Evolutionary conservation across 2,329 filamentous ascomycete species (phyloP), one percentile per base, ranked within the genome.

Genomic region (Berkeleyomyces rouxiae): DNA sequence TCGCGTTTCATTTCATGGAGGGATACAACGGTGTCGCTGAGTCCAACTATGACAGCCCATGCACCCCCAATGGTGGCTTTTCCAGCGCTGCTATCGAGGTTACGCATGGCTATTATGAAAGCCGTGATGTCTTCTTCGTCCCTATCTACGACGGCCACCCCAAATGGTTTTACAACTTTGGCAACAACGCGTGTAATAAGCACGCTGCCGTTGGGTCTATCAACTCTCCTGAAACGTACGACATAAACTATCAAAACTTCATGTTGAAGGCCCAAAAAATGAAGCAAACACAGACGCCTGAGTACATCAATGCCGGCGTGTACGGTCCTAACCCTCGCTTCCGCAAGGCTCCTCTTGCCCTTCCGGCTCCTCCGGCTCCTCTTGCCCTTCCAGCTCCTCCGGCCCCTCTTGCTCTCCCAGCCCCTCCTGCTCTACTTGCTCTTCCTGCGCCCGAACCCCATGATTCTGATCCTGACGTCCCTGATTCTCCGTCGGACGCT

Each of bases 1-100:
- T 83, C 64, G 78, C 82, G 71, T 83, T 77, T 72, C 76, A 79
- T 68, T 83, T 78, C 74, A 75, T 75, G 65, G 74, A 79, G 7
- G 69, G 67, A 63, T 79, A 77, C 71, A 79, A 81, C 74, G 75
- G 75, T 13, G 72, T 82, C 51, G 73, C 67, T 1, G 71, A 76
- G 68, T 75, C 75, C 51, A 72, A 68, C 68, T 78, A 77, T 64
- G 72, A 65, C 61, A 66, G 71, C 55, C 76, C 75, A 13, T 79
- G 77, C 71, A 76, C 76, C 1, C 70, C 74, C 9, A 70, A 70
- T 63, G 75, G 72, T 57, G 78, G 78, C 70, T 77, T 73, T 68
- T 72, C 75, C 0, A 36, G 10, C 10, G 31, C 31, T 4, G 37
- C n/a, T 68, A 72, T 66, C 75, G 76, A 65, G 37, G 46, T 46